Evolutionary conservation across 2,329 filamentous ascomycete genomes (phyloP), one percentile per base, ranked within the genome.

Genomic region (Aspergillus luchuensis): DNA sequence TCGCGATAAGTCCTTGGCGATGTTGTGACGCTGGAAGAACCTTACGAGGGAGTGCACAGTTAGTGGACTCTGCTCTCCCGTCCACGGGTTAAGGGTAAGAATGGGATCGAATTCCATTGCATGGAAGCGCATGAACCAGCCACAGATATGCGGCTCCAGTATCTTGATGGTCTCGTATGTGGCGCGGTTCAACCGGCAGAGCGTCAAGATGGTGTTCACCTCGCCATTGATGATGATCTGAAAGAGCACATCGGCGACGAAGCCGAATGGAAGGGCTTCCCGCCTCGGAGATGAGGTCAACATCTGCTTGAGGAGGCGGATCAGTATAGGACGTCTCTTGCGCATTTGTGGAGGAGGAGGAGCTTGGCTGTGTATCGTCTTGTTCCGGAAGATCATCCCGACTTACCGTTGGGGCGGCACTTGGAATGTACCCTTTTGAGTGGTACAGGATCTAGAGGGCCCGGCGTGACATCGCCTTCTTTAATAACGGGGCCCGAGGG

Each of bases 81-180:
- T 71, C 53, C 56, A 60, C 6, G 66, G 65, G 28, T 71, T 61
- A 33, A 72, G 48, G 11, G 78, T 73, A 64, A 89, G 86, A 13
- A 87, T 82, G 8, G 76, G 75, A 62, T 87, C 80, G 65, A 89
- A 88, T 8, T 83, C 84, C 25, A 81, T 83, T 57, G 87, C 87
- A 66, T 83, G 78, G n/a, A 59, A 54, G 17, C 68, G 70, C 61
- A 71, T 66, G 50, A 71, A 72, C 58, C 65, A 69, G n/a, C 56
- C 60, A 43, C 70, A 72, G 30, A 72, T 68, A 30, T 71, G 65
- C 19, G 64, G 62, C 47, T 72, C 70, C 25, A 72, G 62, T 7
- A 63, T 45, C 55, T 67, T 68, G 55, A 72, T 69, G 3, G 64
- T 65, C 30, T 70, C 66, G 49, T 70, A 69, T 23, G 70, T 72